These are phyloP conservation scores for Lathyrus oleraceus DNA, from an alignment of 306 rosid genomes.

Conservation along the genomic window DNA sequence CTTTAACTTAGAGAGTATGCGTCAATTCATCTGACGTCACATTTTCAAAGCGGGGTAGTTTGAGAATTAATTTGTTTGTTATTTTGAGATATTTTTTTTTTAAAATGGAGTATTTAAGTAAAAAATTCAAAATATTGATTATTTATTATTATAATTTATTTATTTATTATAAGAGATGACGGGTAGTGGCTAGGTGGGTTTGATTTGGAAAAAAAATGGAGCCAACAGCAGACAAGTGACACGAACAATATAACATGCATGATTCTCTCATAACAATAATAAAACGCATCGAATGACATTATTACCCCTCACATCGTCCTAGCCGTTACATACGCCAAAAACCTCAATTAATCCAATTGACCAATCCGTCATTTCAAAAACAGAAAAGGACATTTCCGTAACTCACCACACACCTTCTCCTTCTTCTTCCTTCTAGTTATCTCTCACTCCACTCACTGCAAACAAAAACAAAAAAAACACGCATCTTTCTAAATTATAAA, in stretches of 20 bases:
- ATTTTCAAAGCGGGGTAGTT: too few species aligned
- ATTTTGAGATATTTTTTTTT: too few species aligned
- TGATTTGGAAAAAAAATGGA: not conserved
- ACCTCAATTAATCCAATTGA: not conserved
- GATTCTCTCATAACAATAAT: slow-evolving; percentile 29
- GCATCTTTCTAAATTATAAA: not conserved
- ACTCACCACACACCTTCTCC: not conserved
- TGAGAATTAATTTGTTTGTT: too few species aligned
- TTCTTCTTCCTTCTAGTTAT: slow-evolving; percentile 32
- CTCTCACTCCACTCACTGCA: slow-evolving; percentile 34
- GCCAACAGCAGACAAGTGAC: slow-evolving; percentile 45
- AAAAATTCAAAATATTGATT: too few species aligned
- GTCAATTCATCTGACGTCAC: too few species aligned
- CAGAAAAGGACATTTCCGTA: slow-evolving; percentile 49
- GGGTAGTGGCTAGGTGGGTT: not conserved
- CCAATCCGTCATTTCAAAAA: slow-evolving; percentile 34
- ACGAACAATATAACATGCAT: slow-evolving; percentile 38
- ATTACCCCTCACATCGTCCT: slow-evolving; percentile 56
- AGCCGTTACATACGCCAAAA: slow-evolving; percentile 77
- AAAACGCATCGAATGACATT: slow-evolving; percentile 39
- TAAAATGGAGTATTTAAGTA: too few species aligned
- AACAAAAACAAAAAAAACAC: slow-evolving; percentile 6
- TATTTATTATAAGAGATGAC: not conserved
- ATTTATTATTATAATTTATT: too few species aligned
- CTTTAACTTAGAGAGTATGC: too few species aligned